These are phyloP conservation scores for Solanum chacoense DNA, from an alignment of 305 asterid genomes.

Conservation along the genomic window DNA sequence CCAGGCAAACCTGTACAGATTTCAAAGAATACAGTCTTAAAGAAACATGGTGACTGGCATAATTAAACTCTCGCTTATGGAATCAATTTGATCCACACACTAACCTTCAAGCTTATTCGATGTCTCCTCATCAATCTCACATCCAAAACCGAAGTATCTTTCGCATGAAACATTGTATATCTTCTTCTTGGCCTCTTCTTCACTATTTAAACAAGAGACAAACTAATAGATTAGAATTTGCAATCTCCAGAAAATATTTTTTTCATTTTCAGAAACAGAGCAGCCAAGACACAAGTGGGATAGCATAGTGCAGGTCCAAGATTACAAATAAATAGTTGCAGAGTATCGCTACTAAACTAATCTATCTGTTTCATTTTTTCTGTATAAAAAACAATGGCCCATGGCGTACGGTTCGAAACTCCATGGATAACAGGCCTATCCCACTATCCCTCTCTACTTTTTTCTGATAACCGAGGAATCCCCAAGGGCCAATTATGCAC, in stretches of 20 bases:
- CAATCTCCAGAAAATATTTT: not conserved
- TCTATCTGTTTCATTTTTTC: not conserved
- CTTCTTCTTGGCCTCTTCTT: conserved; percentile 88
- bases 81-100: not conserved
- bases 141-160: conserved; percentile 90
- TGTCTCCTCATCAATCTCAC: conserved; percentile 94
- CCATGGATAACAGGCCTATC: not conserved
- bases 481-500: not conserved
- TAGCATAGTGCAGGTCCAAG: not conserved
- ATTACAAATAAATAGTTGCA: not conserved
- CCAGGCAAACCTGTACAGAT: conserved; percentile 71
- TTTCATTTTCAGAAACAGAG: not conserved
- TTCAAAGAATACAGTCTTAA: not conserved
- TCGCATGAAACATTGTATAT: conserved; percentile 90
- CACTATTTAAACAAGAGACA: conserved; percentile 25
- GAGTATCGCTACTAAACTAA: not conserved
- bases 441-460: not conserved
- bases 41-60: not conserved
- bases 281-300: not conserved
- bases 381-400: not conserved
- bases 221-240: not conserved
- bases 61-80: not conserved
- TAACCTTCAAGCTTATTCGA: conserved; percentile 94
- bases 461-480: not conserved
- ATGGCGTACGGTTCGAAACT: not conserved